Evolutionary conservation across 225 moss, liverwort and hornwort species (phyloP).

Genomic region (Sphagnum tenellum): DNA sequence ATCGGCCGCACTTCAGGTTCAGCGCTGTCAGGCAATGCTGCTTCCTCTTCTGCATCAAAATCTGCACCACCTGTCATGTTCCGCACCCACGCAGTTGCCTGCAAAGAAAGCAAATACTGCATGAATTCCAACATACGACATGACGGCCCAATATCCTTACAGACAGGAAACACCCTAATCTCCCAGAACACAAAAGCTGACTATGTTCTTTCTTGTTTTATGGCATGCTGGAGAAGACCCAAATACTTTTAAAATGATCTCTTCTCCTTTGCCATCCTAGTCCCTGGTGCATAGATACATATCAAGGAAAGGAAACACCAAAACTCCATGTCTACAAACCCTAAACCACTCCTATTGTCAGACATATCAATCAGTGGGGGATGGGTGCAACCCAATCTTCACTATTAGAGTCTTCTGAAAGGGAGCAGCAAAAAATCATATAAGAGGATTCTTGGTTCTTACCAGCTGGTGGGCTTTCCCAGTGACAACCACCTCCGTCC

Average conservation of each 20-base stretch:
- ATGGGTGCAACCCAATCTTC: neutral
- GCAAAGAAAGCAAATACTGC: neutral
- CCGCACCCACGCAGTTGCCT: conserved; percentile 24
- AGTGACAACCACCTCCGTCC: conserved; percentile 19
- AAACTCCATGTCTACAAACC: neutral
- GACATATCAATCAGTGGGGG: neutral
- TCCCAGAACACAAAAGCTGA: too few relatives aligned
- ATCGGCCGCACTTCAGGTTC: conserved; percentile 6
- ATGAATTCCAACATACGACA: neutral
- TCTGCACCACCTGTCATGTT: conserved; percentile 17
- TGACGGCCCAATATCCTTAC: neutral
- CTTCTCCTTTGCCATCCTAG: too few relatives aligned
- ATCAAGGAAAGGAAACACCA: neutral
- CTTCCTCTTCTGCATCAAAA: conserved; percentile 13
- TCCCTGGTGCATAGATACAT: too few relatives aligned
- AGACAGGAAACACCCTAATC: neutral
- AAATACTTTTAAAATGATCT: too few relatives aligned
- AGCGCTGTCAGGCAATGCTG: conserved; percentile 4
- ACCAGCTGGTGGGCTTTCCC: conserved; percentile 32
- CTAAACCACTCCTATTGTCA: neutral
- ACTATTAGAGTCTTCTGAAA: neutral
- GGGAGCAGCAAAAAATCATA: neutral
- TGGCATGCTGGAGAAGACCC: too few relatives aligned
- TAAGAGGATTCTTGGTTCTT: neutral
- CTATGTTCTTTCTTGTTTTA: too few relatives aligned